A percentile compares a stretch with the other conserved stretches of the same genome.
Evolutionary conservation across 768 basidiomycete genomes (phyloP).

Genomic region (Suillus plorans): DNA sequence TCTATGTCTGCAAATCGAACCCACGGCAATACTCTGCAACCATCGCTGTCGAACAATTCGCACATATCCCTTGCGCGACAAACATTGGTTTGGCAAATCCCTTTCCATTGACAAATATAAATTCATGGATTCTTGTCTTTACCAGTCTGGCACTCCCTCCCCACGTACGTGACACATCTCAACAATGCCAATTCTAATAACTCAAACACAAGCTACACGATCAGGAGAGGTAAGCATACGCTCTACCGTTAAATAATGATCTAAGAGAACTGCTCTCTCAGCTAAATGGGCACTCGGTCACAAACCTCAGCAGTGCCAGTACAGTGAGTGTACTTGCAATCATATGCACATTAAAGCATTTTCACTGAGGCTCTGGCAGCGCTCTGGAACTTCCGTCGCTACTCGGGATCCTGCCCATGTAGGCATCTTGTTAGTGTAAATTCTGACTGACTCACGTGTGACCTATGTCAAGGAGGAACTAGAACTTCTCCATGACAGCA

Average conservation of each 20-base stretch:
- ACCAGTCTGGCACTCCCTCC: neutral
- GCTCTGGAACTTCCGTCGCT: neutral
- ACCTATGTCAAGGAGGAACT: conserved; percentile 28
- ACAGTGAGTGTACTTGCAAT: neutral
- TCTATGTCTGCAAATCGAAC: conserved; percentile 13
- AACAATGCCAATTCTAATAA: neutral
- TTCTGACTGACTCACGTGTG: neutral
- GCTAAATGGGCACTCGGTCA: neutral
- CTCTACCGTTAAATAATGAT: neutral
- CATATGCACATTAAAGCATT: neutral
- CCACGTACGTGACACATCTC: neutral
- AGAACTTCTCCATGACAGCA: conserved; percentile 27
- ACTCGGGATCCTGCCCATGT: conserved; percentile 19
- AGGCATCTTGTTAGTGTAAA: conserved; percentile 5
- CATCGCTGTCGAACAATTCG: conserved; percentile 11
- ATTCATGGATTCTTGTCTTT: neutral
- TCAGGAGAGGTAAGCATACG: neutral
- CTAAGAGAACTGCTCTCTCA: neutral
- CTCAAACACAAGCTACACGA: neutral
- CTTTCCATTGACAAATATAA: conserved; percentile 2
- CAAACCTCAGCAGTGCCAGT: neutral
- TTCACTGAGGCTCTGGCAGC: neutral
- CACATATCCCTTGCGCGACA: conserved; percentile 9
- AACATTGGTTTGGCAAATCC: conserved; percentile 18
- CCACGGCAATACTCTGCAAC: conserved; percentile 2